phyloP scores from a whole-genome alignment of 257 asterid genomes.

The Ballota nigra region DNA sequence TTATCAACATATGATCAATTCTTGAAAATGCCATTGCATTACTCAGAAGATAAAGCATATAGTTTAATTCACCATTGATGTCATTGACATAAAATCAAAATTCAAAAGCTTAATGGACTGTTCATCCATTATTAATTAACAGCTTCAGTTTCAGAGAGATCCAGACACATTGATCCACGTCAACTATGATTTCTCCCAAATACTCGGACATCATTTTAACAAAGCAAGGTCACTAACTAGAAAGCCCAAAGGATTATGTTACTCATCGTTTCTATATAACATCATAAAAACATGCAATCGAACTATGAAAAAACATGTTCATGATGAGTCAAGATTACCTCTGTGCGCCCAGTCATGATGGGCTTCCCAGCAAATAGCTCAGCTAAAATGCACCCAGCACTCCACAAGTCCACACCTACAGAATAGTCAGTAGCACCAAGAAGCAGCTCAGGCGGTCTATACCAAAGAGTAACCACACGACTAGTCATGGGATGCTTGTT shows the following conservation, averaged over 20 bases:
- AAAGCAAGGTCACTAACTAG: not conserved
- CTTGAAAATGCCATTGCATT: not conserved
- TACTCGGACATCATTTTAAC: not conserved
- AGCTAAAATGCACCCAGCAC: constrained; percentile 62
- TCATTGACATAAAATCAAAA: not conserved
- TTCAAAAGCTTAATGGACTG: not conserved
- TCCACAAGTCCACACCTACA: constrained; percentile 60
- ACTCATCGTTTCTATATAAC: not conserved
- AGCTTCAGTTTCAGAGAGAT: not conserved
- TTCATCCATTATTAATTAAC: not conserved
- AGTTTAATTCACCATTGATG: not conserved
- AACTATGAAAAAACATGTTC: not conserved
- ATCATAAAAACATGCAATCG: not conserved
- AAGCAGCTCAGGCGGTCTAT: constrained; percentile 67
- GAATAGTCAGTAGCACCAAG: constrained; percentile 60
- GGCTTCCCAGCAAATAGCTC: constrained; percentile 65
- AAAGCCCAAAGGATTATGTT: not conserved
- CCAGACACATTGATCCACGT: not conserved
- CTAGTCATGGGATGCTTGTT: constrained; percentile 43
- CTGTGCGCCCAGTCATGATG: constrained; percentile 59
- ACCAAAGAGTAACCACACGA: constrained; percentile 66
- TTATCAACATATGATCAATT: not conserved
- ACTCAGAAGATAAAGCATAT: not conserved
- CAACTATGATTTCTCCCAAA: not conserved
- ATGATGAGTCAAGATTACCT: constrained; percentile 35